Conservation (phyloP, 129 eudicot species). For the Saussurea involucrata region DNA sequence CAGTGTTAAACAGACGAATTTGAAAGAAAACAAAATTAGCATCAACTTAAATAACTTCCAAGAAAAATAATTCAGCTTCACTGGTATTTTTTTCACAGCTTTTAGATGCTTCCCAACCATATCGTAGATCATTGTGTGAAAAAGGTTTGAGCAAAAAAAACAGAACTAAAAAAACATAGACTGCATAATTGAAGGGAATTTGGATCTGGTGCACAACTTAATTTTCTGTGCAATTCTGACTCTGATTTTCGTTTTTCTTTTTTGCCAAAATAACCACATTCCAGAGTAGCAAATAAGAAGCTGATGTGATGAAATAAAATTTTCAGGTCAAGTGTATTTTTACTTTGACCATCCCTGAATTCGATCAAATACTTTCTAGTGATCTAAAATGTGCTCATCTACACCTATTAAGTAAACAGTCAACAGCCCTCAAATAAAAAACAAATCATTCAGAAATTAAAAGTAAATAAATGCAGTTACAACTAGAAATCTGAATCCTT, state of each 20-base stretch:
- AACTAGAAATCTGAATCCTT: slow-evolving; percentile 7
- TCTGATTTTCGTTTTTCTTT: neutral
- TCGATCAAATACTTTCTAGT: neutral
- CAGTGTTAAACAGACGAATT: neutral
- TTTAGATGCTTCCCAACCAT: neutral
- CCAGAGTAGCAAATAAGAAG: neutral
- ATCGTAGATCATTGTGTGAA: neutral
- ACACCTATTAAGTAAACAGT: neutral
- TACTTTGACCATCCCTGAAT: neutral
- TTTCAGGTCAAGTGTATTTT: neutral
- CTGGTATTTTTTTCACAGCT: neutral
- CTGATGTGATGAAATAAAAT: neutral
- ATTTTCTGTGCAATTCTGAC: neutral
- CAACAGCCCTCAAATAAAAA: neutral
- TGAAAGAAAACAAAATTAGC: neutral
- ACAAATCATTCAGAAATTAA: neutral
- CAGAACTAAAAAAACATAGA: neutral
- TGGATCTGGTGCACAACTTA: neutral
- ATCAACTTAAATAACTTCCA: neutral
- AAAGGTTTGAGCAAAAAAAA: neutral
- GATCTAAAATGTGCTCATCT: too few species aligned
- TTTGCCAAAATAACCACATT: neutral
- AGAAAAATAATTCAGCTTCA: neutral
- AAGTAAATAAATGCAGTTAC: neutral
- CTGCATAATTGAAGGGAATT: neutral